Base-by-base conservation (phyloP, 371 early-diverging fungal species). In the Mucor saturninus region DNA sequence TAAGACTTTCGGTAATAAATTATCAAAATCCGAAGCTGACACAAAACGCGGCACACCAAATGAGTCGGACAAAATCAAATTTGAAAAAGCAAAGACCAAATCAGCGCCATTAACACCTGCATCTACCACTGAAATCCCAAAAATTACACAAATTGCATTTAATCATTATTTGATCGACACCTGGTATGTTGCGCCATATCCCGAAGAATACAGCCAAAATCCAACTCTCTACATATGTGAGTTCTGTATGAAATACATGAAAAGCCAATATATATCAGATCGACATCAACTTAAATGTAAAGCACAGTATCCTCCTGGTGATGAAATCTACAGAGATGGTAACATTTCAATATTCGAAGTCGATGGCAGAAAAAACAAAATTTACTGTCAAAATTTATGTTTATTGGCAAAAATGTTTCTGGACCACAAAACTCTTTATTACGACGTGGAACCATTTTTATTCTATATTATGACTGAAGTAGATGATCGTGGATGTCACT, bases 341-440 rank as follows among this genome's bases (percentile, higher is more conserved):
- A 80, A 83, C 40, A 67, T 97, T 11, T 93, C 94, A 0, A 83
- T 98, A 29, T 98, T 97, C 74, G 98, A 98, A 74, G 93, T 98
- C 7, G 98, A 98, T 71, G 98, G 98, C 3, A 74, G 95, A 13
- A 95, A 94, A 69, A 92, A 97, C 80, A 93, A 93, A 88, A 94
- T 92, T 28, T 99, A 99, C 74, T 98, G 99, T 81, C 95, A 96
- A 68, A 99, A 99, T 75, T 83, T 99, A 37, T 98, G 98, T 62
- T 83, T 99, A 26, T 73, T 99, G 5, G 93, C 98, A 14, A 99
- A 99, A 76, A 89, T 98, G 85, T 99, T 99, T 76, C 80, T 99
- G 39, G 99, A 99, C 82, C 99, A 98, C 76, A 99, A 99, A 75
- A 99, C 99, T 1, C 84, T 99, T 29, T 99, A 98, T 73, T 99